These are phyloP conservation scores for Chrysosphaeria jannelii DNA, from an alignment of 2,329 filamentous ascomycete species.

Conservation along the genomic window DNA sequence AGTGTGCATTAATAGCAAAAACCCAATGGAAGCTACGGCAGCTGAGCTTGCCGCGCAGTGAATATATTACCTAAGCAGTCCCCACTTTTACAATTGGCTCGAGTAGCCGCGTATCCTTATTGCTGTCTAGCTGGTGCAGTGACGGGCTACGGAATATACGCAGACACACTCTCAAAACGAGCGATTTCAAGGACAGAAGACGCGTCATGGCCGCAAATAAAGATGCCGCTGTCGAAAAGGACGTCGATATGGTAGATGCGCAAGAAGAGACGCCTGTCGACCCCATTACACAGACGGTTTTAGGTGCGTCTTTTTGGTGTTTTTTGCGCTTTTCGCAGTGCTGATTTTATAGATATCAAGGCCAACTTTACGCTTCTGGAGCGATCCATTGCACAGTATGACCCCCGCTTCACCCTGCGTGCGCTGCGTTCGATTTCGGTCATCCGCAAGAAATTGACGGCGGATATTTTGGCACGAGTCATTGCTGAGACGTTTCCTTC, in stretches of 20 bases:
- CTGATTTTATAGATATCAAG: conserved; percentile 54
- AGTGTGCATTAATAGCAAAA: no score
- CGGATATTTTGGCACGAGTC: conserved; percentile 52
- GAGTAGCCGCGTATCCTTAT: no score
- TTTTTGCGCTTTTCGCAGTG: conserved; percentile 1
- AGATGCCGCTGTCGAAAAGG: conserved; percentile 35
- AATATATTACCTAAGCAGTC: no score
- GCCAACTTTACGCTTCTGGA: conserved; percentile 79
- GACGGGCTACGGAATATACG: no score
- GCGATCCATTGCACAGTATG: conserved; percentile 73
- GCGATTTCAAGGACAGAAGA: conserved; percentile 29
- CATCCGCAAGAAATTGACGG: conserved; percentile 66
- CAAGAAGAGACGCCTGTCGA: conserved; percentile 18
- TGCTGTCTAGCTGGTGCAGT: no score
- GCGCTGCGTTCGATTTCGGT: conserved; percentile 87
- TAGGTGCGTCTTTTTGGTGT: conserved; percentile 15
- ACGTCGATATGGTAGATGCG: conserved; percentile 36
- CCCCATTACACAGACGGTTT: conserved; percentile 25
- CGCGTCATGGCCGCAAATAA: conserved; percentile 41
- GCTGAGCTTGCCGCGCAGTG: no score
- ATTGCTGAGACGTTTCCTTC: conserved; percentile 54
- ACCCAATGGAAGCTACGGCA: no score
- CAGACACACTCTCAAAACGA: no score
- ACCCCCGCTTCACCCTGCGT: conserved; percentile 79
- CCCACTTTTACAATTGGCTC: no score